phyloP scores from a whole-genome alignment of 129 eudicot species.

The Escallonia herrerae region DNA sequence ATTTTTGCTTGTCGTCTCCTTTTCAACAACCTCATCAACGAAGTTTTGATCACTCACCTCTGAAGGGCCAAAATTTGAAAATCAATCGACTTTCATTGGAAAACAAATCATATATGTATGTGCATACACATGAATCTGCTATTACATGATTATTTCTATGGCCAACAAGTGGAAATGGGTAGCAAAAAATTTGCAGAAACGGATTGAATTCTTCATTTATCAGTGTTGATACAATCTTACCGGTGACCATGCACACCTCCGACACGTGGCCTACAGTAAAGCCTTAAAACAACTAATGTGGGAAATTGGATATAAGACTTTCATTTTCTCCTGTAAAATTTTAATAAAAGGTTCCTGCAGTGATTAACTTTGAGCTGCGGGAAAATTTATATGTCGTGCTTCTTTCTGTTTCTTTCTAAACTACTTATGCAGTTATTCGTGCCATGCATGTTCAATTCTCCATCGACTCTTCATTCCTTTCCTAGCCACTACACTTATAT shows the following conservation, averaged over 20 bases:
- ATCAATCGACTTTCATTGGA: background rate
- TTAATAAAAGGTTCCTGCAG: background rate
- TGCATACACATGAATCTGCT: background rate
- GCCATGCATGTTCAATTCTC: too few relatives aligned
- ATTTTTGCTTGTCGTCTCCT: slow-evolving; percentile 19
- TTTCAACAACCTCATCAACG: slow-evolving; percentile 33
- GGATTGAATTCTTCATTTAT: background rate
- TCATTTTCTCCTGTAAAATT: background rate
- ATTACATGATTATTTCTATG: background rate
- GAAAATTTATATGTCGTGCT: too few relatives aligned
- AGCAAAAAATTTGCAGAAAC: background rate
- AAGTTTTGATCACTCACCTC: slow-evolving; percentile 73
- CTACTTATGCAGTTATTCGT: too few relatives aligned
- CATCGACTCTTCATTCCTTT: too few relatives aligned
- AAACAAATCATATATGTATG: background rate
- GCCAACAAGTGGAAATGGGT: background rate
- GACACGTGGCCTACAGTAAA: background rate
- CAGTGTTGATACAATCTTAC: background rate
- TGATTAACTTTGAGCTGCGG: too few relatives aligned
- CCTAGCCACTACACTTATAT: background rate
- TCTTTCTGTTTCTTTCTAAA: too few relatives aligned
- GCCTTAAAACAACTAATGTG: background rate
- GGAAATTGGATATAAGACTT: background rate
- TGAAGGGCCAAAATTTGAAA: slow-evolving; percentile 13
- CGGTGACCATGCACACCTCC: background rate